These are phyloP conservation scores for Rasamsonia emersonii DNA, from an alignment of 2,329 filamentous ascomycete genomes.

Conservation along the genomic window DNA sequence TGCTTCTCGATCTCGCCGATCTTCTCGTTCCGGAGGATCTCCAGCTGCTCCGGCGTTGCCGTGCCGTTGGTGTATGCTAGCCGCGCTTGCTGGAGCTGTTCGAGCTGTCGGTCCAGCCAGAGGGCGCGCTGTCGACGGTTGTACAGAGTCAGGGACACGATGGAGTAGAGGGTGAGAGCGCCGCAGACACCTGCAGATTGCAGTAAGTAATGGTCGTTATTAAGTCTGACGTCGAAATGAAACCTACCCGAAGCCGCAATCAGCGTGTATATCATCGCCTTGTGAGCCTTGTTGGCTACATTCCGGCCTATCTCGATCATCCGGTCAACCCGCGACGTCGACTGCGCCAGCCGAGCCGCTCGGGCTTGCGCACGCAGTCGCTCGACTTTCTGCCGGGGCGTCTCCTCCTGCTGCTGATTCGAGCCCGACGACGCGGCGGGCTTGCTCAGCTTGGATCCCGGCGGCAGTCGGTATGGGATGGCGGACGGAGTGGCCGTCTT, in stretches of 20 bases:
- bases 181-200: constrained; percentile 47
- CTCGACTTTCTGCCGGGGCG: constrained; percentile 60
- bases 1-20: constrained; percentile 34
- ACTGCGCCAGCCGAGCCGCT: constrained; percentile 54
- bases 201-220: too few relatives aligned
- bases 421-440: constrained; percentile 15
- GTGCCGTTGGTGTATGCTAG: constrained; percentile 32
- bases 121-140: constrained; percentile 57
- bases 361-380: constrained; percentile 59
- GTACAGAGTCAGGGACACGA: constrained; percentile 58
- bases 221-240: too few relatives aligned
- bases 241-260: constrained; percentile 53
- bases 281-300: constrained; percentile 54
- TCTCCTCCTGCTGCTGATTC: constrained; percentile 40
- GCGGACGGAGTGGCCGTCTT: constrained; percentile 22
- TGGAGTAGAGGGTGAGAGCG: constrained; percentile 54
- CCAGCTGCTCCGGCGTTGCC: constrained; percentile 33
- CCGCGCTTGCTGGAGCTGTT: constrained; percentile 34
- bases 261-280: constrained; percentile 50
- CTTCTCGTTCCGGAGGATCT: constrained; percentile 37
- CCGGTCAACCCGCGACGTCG: constrained; percentile 48
- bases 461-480: constrained; percentile 25
- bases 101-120: constrained; percentile 46
- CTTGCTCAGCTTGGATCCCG: constrained; percentile 16
- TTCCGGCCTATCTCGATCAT: constrained; percentile 44